Base-by-base conservation (phyloP, 805 yeast genomes). In the Pichia paraexigua region DNA sequence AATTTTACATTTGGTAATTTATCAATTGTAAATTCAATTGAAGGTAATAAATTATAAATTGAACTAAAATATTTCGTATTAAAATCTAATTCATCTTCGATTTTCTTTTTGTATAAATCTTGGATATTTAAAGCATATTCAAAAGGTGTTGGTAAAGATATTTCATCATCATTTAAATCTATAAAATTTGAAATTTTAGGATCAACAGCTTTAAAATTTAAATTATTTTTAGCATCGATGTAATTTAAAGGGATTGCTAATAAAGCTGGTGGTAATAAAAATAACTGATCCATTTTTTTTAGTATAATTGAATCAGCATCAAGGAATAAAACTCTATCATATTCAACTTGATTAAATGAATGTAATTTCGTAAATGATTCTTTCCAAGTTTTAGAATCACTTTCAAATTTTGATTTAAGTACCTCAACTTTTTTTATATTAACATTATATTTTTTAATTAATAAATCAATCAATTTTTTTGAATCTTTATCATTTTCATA, bases 361-460 rank as follows among this genome's bases (percentile, higher is more conserved):
- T 72, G 67, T 28, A 82, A 65, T 58, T 83, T 83, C 1, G 84
- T 79, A 56, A 78, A 76, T 50, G 83, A 75, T 5, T 71, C 66
- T 6, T 66, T 54, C 85, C 85, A 82, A 40, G 69, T 59, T 8
- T 70, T 28, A 17, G 63, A 52, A 10, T 55, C 61, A 30, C 30
- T 28, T 15, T 43, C 45, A 18, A 46, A 51, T 18, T 42, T 45
- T 2, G 65, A 58, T 20, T 54, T 48, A 12, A 55, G 47, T 32
- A 54, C 49, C 2, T 58, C 56, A 6, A 71, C 70, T 2, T 62
- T 56, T 28, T 58, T 60, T 30, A 74, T 51, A 17, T 55, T 59
- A 5, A 73, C 67, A 9, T 59, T 55, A 40, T 63, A 48, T n/a
- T 35, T 43, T 4, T 37, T 30, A 7, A 17, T 28, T 8, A 54